Base-by-base conservation (phyloP, 208 protist genomes). In the Acanthamoeba triangularis region DNA sequence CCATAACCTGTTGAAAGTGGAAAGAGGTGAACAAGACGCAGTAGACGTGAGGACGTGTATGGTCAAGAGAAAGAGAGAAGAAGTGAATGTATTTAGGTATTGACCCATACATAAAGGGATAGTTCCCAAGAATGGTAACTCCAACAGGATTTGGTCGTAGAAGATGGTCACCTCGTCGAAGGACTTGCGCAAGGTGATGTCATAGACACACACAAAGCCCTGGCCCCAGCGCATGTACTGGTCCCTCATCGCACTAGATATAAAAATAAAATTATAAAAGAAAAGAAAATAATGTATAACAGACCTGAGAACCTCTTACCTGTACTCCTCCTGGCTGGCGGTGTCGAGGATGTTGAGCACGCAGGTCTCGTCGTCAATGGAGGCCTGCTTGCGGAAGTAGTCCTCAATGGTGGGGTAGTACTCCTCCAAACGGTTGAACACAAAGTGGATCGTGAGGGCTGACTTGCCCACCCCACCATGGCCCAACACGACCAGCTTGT, bases 181-280 rank as follows among this genome's bases (percentile, higher is more conserved):
- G 7, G 82, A 95, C 25, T 0, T 0, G 72, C 92, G 65, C 14
- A 35, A 92, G 67, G 94, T 96, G 30, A 97, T 95, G 49, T 95
- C 47, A 35, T 97, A 97, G 23, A 97, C 93, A 44, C 95, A 76
- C 23, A 96, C 6, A 37, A 96, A 96, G 30, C 97, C 97, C 23
- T 98, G 96, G 41, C 91, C 95, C 37, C 5, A 11, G 41, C 41
- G 41, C 41, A 33, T 96, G 61, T 63, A 80, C 30, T 96, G 97
- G 76, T 14, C 16, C 59, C 23, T 8, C 16, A 28, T n/a, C 23
- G 16, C 23, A 14, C 59, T 65, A n/a, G 11, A 59, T 59, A 59
- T 72, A 59, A 54, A 97, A 95, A 47, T 47, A 10, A n/a, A n/a
- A 10, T 47, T 11, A 47, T 25, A 47, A 95, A 56, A n/a, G n/a